A percentile compares a stretch with the other conserved stretches of the same genome.
Conservation (phyloP, 2,329 filamentous ascomycete genomes). For the Cytospora paraplurivora region DNA sequence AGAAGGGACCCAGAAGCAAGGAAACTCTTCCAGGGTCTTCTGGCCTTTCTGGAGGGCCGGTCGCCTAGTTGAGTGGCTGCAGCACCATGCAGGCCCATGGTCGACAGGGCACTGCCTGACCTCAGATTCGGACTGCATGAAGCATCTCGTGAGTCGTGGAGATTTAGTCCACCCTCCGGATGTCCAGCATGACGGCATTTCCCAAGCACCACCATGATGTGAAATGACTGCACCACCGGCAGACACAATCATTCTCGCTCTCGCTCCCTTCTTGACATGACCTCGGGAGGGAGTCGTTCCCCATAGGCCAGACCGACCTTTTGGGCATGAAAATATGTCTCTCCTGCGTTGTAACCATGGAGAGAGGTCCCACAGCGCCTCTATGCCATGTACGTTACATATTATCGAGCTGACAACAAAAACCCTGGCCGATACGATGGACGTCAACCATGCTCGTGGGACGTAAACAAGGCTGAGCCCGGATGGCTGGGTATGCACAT, state of each 20-base stretch:
- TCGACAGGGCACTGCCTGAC: constrained; percentile 4
- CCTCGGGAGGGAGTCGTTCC: no score
- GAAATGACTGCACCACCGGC: no score
- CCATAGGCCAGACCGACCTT: not conserved
- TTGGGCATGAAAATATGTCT: not conserved
- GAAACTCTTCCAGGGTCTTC: constrained; percentile 15
- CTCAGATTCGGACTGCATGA: not conserved
- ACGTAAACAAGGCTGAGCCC: constrained; percentile 23
- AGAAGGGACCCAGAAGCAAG: constrained; percentile 24
- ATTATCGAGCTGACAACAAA: not conserved
- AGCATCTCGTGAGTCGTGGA: constrained; percentile 7
- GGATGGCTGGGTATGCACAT: constrained; percentile 7
- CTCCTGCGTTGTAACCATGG: not conserved
- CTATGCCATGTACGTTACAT: not conserved
- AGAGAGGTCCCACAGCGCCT: not conserved
- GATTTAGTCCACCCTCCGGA: not conserved
- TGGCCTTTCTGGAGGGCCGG: not conserved
- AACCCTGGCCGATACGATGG: not conserved
- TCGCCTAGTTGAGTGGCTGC: constrained; percentile 20
- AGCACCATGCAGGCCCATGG: not conserved
- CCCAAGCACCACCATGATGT: not conserved
- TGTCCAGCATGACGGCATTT: not conserved
- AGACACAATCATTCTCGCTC: no score
- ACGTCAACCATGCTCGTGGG: constrained; percentile 14
- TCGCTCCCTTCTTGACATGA: no score